Evolutionary conservation across 2,329 filamentous ascomycete genomes (phyloP), one percentile per base, ranked within the genome.

Genomic region (Hymenoscyphus repandus): DNA sequence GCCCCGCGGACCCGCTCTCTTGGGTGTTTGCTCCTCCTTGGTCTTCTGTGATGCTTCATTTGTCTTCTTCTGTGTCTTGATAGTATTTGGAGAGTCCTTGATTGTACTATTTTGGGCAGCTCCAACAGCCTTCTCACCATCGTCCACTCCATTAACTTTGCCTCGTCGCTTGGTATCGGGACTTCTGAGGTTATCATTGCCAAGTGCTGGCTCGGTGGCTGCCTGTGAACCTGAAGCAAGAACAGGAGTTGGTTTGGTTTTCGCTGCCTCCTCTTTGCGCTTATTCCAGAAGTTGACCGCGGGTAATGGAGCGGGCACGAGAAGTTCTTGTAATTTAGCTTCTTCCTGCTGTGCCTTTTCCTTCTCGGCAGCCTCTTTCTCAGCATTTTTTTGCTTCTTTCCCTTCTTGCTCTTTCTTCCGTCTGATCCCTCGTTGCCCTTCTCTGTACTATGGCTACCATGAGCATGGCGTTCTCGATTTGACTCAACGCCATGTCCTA

Each of bases 221-320:
- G 41, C 31, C 20, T 53, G 54, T 7, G 52, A 36, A 39, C n/a
- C 52, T 18, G 61, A 56, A 38, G 44, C 42, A 20, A 49, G 18
- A 13, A 47, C 46, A 5, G 55, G 46, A 37, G 43, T 54, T 5
- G 60, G 66, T 62, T 75, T 78, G 45, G 64, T 61, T 64, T 76
- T 77, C 36, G 74, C 70, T n/a, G 76, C 69, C 54, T 76, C 83
- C 62, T 90, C 85, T 61, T 79, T 85, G 50, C 91, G 81, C 69
- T 91, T 82, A 56, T 84, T 79, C 92, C 93, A 99, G 55, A 91
- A 74, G 68, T 99, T 99, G 51, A 96, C 86, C 1, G 82, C 69
- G 0, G 93, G 93, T 39, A 88, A 76, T 30, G 90, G 86, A 15
- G 92, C 92, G 54, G 93, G 89, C 42, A 86, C 85, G 38, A 96